Conservation (phyloP, 805 yeast species). For the Wickerhamomyces alni region DNA sequence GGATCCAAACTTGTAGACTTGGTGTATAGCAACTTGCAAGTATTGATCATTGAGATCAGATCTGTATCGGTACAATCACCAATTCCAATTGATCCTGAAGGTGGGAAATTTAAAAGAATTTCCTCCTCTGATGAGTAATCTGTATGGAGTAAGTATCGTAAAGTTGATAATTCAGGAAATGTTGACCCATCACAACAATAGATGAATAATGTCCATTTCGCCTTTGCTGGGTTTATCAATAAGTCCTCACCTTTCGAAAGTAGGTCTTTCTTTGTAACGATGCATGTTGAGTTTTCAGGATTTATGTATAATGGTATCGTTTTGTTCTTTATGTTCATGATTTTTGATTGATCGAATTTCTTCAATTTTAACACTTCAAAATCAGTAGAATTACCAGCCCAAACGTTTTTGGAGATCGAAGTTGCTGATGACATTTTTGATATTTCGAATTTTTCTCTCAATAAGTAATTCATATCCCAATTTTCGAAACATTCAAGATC, state of each 20-base stretch:
- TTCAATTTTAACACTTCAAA: constrained; percentile 34
- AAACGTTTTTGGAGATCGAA: constrained; percentile 45
- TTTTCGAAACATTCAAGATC: constrained; percentile 41
- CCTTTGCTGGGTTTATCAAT: constrained; percentile 44
- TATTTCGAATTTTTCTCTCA: constrained; percentile 78
- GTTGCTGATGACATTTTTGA: constrained; percentile 80
- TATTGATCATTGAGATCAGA: constrained; percentile 55
- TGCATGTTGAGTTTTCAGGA: constrained; percentile 45
- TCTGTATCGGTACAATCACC: constrained; percentile 64
- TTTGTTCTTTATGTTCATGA: constrained; percentile 3
- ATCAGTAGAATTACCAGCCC: constrained; percentile 84
- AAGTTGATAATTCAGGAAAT: constrained; percentile 41
- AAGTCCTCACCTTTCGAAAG: constrained; percentile 13
- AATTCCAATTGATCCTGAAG: constrained; percentile 76
- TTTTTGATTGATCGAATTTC: constrained; percentile 10
- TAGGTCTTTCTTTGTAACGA: constrained; percentile 28
- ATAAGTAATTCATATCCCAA: constrained; percentile 65
- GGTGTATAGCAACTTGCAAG: constrained; percentile 61
- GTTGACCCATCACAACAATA: constrained; percentile 55
- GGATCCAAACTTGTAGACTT: constrained; percentile 25
- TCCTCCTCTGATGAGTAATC: constrained; percentile 8
- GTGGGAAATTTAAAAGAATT: constrained; percentile 58
- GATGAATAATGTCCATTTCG: constrained; percentile 49
- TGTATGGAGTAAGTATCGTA: constrained; percentile 23
- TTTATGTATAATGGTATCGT: constrained; percentile 40